Base-by-base conservation (phyloP, 805 yeast species). In the Nakazawaea pomicola region DNA sequence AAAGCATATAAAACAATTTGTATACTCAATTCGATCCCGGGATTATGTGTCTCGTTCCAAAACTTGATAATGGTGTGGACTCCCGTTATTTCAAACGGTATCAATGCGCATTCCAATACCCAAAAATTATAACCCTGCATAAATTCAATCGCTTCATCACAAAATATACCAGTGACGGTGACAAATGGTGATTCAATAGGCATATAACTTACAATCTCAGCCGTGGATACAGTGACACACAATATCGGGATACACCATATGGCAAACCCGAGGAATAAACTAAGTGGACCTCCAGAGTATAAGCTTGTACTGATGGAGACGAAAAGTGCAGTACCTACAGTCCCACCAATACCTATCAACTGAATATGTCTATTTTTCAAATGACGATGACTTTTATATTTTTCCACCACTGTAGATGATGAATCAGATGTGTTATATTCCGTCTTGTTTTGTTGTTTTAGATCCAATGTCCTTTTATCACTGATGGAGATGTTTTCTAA, bases 81-180 rank as follows among this genome's bases (percentile, higher is more conserved):
- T 10, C 73, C 64, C 25, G 68, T 64, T 17, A 73, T 62, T 49
- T 73, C 76, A 45, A 68, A 72, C 10, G 79, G 75, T 49, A 70
- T 67, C 45, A 70, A 62, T 4, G 74, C 65, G 50, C 72, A 59
- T 46, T 69, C 65, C 39, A 70, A 60, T 34, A 70, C 63, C 73
- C 72, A 70, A 46, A 69, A 71, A 44, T 72, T 72, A 74, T 73
- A 69, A 5, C 72, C 74, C 1, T 74, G 61, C 64, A 62, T 63
- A 45, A 71, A 61, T 44, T 70, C 72, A 41, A 67, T 56, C 1
- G 74, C 66, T 29, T 58, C 62, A 48, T 71, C 76, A 44, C 69
- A 64, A 49, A 72, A 68, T 35, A 74, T 52, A 16, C 72, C 73
- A 1, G 72, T 67, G 56, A 70, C 45, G 31, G 72, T 55, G 27